phyloP scores from a whole-genome alignment of 2,329 filamentous ascomycete species.

The Lasiodiplodia gonubiensis region DNA sequence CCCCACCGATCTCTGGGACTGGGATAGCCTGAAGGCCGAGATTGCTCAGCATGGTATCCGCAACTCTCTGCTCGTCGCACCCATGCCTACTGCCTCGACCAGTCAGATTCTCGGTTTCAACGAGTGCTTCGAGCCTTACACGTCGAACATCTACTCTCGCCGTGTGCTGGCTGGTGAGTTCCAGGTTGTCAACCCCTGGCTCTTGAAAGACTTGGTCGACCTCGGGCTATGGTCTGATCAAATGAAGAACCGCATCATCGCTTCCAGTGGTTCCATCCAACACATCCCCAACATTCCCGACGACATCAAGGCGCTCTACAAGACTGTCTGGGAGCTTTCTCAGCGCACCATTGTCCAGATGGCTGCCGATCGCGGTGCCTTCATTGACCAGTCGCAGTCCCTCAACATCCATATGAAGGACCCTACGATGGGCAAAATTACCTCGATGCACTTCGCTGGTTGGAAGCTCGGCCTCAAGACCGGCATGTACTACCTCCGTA shows the following conservation, averaged over 20 bases:
- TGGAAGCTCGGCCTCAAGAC: conserved; percentile 99
- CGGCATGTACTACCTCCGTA: conserved; percentile 99
- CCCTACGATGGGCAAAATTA: conserved; percentile 99
- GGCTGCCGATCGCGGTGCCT: conserved; percentile 96
- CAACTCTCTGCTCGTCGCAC: conserved; percentile 93
- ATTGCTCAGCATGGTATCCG: conserved; percentile 92
- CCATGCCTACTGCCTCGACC: conserved; percentile 97
- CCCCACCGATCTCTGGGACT: conserved; percentile 95
- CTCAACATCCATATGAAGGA: conserved; percentile 99
- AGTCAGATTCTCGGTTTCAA: conserved; percentile 99
- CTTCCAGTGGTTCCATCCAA: conserved; percentile 93
- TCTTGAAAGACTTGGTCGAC: conserved; percentile 96
- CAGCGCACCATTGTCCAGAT: conserved; percentile 96
- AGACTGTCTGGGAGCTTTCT: conserved; percentile 99
- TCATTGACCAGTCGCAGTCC: conserved; percentile 98
- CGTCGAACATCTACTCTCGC: conserved; percentile 98
- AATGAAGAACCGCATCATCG: conserved; percentile 99
- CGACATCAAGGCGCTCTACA: conserved; percentile 96
- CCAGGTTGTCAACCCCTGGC: conserved; percentile 99
- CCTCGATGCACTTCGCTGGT: conserved; percentile 97
- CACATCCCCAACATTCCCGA: conserved; percentile 95
- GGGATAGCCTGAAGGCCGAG: conserved; percentile 84
- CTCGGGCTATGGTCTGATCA: conserved; percentile 98
- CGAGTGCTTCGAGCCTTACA: conserved; percentile 99
- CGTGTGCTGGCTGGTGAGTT: conserved; percentile 98